Base-by-base conservation (phyloP, 176 grass and related monocot species). In the Bonia amplexicaulis region DNA sequence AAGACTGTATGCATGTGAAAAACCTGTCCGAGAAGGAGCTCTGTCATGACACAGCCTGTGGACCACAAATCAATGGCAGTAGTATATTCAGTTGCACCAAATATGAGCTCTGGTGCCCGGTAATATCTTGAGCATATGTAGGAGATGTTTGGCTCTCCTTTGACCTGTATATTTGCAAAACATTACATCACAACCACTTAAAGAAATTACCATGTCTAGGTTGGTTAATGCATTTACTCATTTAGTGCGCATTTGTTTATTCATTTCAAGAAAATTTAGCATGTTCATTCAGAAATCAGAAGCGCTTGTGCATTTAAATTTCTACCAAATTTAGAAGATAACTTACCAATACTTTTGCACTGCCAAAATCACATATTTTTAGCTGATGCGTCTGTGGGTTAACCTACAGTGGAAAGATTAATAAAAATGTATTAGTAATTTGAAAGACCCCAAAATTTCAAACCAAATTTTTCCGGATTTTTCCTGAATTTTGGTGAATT, bases 101-200 rank as follows among this genome's bases (percentile, higher is more conserved):
- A 98, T 87, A 98, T 98, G 40, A 98, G 93, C 86, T 98, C 95
- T 66, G 96, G 96, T 80, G 96, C 96, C 47, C 96, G 89, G 66
- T 98, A 98, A 85, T 98, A 98, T 87, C 96, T 98, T 66, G 96
- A 98, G 73, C 96, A 98, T 95, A 95, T 98, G 80, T 95, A 98
- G 25, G 96, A 98, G 69, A 98, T 98, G 91, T 98, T 95, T 65
- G 96, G 93, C 33, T 98, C 96, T 71, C 96, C 96, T 92, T 87
- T 95, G 76, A 98, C 86, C 93, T 98, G 85, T 22, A 78, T 74
- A 52, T 41, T 73, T 83, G 7, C 47, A 69, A 74, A 79, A 37
- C 10, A 77, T 60, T 20, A 19, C 55, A 72, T 65, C 40, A 73
- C 45, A 35, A 23, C 12, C 13, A 74, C 11, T 25, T 71, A 76